Percentiles rank a stretch among this genome's conserved stretches.
Conservation (phyloP, 2,329 filamentous ascomycete genomes). For the Ascochyta rabiei region DNA sequence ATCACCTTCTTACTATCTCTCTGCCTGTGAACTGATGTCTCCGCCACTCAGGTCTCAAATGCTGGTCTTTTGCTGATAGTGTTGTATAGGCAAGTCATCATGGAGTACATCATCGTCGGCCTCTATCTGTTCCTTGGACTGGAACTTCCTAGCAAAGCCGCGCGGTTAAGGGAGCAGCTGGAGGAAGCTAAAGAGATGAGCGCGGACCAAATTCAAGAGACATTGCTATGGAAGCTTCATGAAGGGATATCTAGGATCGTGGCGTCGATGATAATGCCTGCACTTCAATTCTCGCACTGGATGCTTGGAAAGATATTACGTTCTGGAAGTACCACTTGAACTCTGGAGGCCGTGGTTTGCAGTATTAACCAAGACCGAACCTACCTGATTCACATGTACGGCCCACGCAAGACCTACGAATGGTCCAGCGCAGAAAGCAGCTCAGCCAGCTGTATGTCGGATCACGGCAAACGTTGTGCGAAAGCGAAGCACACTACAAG, state of each 20-base stretch:
- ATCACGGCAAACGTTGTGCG: not conserved
- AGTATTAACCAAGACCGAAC: not conserved
- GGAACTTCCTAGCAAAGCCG: conserved; percentile 40
- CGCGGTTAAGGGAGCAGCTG: conserved; percentile 35
- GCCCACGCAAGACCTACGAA: not conserved
- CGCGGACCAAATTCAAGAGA: conserved; percentile 38
- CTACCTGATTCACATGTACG: not conserved
- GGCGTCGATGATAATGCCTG: conserved; percentile 40
- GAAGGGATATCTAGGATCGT: conserved; percentile 34
- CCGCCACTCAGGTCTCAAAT: not conserved
- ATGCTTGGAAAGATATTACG: conserved; percentile 39
- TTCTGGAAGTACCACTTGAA: conserved; percentile 17
- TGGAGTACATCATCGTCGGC: conserved; percentile 44
- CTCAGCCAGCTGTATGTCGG: not conserved
- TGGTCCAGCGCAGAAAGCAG: not conserved
- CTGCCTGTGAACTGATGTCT: not conserved
- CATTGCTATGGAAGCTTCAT: conserved; percentile 43
- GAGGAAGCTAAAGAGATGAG: conserved; percentile 35
- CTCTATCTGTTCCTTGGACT: conserved; percentile 42
- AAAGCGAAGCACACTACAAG: too few species aligned
- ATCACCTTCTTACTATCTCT: not conserved
- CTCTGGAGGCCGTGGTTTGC: not conserved
- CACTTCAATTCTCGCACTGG: conserved; percentile 42
- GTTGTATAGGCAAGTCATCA: conserved; percentile 39
- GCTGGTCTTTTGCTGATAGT: not conserved